Conservation (phyloP, 257 asterid species). For the Solanum piurae region DNA sequence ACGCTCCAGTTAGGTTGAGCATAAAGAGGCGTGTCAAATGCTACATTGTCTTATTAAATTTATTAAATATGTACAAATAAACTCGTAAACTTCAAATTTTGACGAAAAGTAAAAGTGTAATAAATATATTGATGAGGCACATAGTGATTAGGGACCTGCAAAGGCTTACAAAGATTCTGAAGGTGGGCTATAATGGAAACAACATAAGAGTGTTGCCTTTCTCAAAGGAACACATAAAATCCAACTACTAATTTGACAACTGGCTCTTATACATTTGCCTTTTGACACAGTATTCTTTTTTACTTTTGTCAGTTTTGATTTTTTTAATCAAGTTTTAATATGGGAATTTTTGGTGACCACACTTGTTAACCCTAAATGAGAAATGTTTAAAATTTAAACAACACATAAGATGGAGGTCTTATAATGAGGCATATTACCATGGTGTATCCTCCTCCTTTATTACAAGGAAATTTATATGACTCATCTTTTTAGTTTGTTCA, state of each 20-base stretch:
- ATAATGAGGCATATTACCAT: background rate
- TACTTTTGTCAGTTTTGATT: background rate
- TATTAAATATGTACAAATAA: background rate
- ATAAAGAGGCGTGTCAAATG: background rate
- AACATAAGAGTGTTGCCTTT: constrained; percentile 23
- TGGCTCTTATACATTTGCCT: background rate
- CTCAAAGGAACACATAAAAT: constrained; percentile 16
- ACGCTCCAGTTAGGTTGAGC: background rate
- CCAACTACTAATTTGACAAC: constrained; percentile 19
- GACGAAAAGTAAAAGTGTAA: background rate
- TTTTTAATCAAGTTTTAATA: background rate
- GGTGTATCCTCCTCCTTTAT: no score
- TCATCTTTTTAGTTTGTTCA: no score
- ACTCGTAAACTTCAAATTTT: background rate
- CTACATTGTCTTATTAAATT: background rate
- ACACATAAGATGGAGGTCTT: background rate
- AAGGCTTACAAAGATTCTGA: constrained; percentile 39
- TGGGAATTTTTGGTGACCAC: background rate
- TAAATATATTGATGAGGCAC: background rate
- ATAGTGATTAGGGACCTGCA: constrained; percentile 15
- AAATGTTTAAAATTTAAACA: background rate
- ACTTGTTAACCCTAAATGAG: background rate
- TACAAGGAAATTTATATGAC: background rate
- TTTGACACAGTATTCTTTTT: background rate
- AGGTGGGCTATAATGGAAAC: constrained; percentile 30